phyloP scores from a whole-genome alignment of 352 stramenopile genomes.

The Peronospora belbahrii region DNA sequence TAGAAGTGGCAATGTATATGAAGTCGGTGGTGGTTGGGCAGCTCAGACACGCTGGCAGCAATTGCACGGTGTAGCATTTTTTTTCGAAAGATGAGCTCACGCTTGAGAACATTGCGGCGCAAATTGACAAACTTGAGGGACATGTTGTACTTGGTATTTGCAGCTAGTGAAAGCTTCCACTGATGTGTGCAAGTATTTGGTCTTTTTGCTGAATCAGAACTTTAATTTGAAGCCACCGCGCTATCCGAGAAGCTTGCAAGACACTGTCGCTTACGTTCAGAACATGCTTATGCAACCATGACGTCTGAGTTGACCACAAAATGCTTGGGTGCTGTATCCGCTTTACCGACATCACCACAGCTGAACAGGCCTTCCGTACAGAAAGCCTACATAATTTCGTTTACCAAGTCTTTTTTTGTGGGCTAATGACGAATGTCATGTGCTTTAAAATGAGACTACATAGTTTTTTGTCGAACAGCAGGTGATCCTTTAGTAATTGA shows the following conservation, averaged over 20 bases:
- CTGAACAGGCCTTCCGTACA: too few species aligned
- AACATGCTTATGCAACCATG: too few species aligned
- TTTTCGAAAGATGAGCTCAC: slow-evolving; percentile 42
- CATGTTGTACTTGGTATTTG: neutral
- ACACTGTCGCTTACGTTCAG: slow-evolving; percentile 44
- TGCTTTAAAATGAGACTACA: too few species aligned
- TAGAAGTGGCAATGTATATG: slow-evolving; percentile 70
- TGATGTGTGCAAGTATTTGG: neutral
- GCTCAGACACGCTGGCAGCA: slow-evolving; percentile 73
- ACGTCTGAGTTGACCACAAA: too few species aligned
- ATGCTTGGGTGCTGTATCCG: too few species aligned
- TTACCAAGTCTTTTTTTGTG: too few species aligned
- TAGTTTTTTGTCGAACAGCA: too few species aligned
- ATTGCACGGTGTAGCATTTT: too few species aligned
- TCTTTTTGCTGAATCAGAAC: slow-evolving; percentile 20
- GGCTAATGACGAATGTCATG: too few species aligned
- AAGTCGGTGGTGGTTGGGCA: slow-evolving; percentile 78
- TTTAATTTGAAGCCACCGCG: slow-evolving; percentile 47
- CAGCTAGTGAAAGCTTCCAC: neutral
- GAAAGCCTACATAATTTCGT: too few species aligned
- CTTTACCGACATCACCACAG: too few species aligned
- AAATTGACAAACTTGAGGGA: slow-evolving; percentile 59
- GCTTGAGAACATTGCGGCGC: slow-evolving; percentile 38
- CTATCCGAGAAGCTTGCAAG: slow-evolving; percentile 57
- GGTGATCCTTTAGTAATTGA: too few species aligned